These are phyloP conservation scores for Paecilomyces sp. DNA, from an alignment of 2,329 filamentous ascomycete genomes.

Conservation along the genomic window DNA sequence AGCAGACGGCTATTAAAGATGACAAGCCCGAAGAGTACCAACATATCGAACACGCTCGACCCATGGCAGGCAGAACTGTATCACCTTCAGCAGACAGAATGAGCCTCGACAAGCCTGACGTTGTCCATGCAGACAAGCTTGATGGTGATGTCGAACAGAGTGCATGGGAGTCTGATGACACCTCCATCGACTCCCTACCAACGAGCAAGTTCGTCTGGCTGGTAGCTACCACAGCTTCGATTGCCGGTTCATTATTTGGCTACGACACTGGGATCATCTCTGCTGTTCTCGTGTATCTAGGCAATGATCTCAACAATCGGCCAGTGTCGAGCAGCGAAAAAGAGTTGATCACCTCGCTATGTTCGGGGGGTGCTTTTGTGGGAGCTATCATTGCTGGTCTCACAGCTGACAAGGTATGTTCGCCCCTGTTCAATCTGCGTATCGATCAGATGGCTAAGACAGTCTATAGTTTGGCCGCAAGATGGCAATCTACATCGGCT, in stretches of 20 bases:
- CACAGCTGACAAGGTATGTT: slow-evolving; percentile 22
- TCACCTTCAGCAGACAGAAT: not conserved
- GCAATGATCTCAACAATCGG: slow-evolving; percentile 33
- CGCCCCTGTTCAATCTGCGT: not conserved
- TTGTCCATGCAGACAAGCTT: slow-evolving; percentile 4
- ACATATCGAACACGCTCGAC: not conserved
- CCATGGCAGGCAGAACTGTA: not conserved
- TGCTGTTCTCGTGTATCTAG: not conserved
- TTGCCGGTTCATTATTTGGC: not conserved
- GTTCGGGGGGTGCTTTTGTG: slow-evolving; percentile 42
- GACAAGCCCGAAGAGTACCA: not conserved
- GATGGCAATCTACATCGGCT: slow-evolving; percentile 64
- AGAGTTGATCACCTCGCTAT: slow-evolving; percentile 47
- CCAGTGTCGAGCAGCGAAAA: slow-evolving; percentile 37
- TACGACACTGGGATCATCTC: not conserved
- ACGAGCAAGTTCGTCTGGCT: slow-evolving; percentile 33
- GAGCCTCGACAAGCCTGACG: not conserved
- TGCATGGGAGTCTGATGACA: slow-evolving; percentile 8
- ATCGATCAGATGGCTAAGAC: not conserved
- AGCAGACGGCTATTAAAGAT: not conserved
- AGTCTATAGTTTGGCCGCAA: slow-evolving; percentile 38
- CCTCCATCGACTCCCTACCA: slow-evolving; percentile 32
- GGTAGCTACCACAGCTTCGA: slow-evolving; percentile 26
- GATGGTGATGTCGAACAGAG: slow-evolving; percentile 8
- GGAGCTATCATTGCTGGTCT: slow-evolving; percentile 34